phyloP scores from a whole-genome alignment of 2,329 filamentous ascomycete species.

The Pseudohalonectria lignicola region DNA sequence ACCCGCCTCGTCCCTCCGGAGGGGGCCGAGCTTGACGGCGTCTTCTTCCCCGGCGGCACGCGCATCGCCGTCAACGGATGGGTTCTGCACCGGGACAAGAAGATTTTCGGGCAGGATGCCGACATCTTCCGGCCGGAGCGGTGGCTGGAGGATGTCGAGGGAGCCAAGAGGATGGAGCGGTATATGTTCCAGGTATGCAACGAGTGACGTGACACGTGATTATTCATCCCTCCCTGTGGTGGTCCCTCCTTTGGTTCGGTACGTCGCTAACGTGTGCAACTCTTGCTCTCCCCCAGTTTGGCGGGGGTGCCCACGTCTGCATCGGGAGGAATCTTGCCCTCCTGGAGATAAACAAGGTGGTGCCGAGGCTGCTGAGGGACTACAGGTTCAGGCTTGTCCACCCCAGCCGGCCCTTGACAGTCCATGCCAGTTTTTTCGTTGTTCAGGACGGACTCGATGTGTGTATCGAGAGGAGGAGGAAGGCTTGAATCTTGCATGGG shows the following conservation, averaged over 20 bases:
- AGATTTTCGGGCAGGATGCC: conserved; percentile 38
- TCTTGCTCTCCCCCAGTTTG: conserved; percentile 29
- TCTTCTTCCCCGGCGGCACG: conserved; percentile 39
- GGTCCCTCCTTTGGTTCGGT: neutral
- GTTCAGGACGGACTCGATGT: conserved; percentile 46
- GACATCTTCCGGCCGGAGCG: conserved; percentile 41
- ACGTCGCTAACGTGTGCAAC: too few relatives aligned
- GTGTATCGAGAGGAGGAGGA: conserved; percentile 25
- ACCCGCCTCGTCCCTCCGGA: conserved; percentile 36
- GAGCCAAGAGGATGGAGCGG: conserved; percentile 34
- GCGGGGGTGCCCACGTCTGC: conserved; percentile 41
- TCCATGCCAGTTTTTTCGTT: conserved; percentile 49
- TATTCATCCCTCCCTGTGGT: neutral
- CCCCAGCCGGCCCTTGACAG: conserved; percentile 34
- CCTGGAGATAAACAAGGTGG: conserved; percentile 48
- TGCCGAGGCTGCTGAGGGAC: conserved; percentile 41
- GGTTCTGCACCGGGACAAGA: conserved; percentile 36
- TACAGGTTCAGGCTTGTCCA: conserved; percentile 42
- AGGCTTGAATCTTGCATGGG: neutral
- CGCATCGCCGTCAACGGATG: conserved; percentile 42
- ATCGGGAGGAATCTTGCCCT: conserved; percentile 44
- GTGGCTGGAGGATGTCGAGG: conserved; percentile 37
- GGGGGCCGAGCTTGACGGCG: conserved; percentile 39
- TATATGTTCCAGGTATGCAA: conserved; percentile 42
- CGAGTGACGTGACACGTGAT: neutral